Evolutionary conservation across 2,329 filamentous ascomycete genomes (phyloP), one percentile per base, ranked within the genome.

Genomic region (Aspergillus sp.): DNA sequence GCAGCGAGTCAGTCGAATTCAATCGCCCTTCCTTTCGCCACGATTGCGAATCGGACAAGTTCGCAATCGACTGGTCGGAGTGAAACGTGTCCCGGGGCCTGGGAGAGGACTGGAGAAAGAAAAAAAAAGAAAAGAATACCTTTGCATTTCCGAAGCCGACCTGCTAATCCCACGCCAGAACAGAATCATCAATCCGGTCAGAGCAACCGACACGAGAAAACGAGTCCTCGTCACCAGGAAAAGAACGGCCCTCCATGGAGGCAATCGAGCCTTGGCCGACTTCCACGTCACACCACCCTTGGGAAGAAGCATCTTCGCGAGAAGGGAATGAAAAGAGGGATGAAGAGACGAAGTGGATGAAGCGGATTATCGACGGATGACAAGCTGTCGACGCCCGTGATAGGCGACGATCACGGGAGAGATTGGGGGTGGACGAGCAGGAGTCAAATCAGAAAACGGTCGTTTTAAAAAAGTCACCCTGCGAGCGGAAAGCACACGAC

Each of bases 241-340:
- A 78, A 87, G 82, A 73, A 92, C 74, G 55, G 89, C 88, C 75
- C 91, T 86, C 67, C 87, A 88, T 58, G 91, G 89, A 49, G 92
- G 92, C 68, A 97, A 80, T 71, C 87, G 85, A 70, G 90, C 84
- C 80, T 87, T 90, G 67, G 93, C 90, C 66, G 91, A 90, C 83
- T 96, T 97, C 93, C 94, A 98, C 76, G 87, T 92, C 72, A 94
- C 85, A 75, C 91, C 91, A 76, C 90, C 90, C 79, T 96, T 96
- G 65, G 91, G 90, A 69, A 96, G 87, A 81, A 97, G 87, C 93
- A 97, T 97, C 63, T 67, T 81, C 72, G 52, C 55, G 56, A 52
- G 49, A 49, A 31, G 45, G 36, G 51, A 53, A 39, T 47, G 53
- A 32, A 49, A 42, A 52, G 52, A 58, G 46, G 47, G 51, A 39